Evolutionary conservation across 805 yeast genomes (phyloP).

Genomic region (Sugiyamaella mastotermitis): DNA sequence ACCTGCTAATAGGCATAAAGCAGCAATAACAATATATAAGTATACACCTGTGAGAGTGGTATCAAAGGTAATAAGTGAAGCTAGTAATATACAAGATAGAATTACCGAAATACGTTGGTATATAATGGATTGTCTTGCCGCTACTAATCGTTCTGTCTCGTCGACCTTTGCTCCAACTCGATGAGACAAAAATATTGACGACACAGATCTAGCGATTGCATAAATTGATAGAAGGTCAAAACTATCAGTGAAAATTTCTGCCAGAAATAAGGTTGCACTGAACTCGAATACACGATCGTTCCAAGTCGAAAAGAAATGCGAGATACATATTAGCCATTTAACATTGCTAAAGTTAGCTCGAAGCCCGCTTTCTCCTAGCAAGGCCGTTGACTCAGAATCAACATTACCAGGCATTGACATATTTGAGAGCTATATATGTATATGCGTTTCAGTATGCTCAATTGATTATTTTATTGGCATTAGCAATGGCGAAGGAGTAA

Average conservation of each 20-base stretch:
- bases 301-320: constrained; percentile 36
- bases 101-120: constrained; percentile 29
- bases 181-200: constrained; percentile 28
- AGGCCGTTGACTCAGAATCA: too few species aligned
- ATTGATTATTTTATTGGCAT: too few species aligned
- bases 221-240: constrained; percentile 33
- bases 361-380: too few species aligned
- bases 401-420: too few species aligned
- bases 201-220: constrained; percentile 28
- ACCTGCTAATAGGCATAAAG: constrained; percentile 25
- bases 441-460: too few species aligned
- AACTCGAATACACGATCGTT: constrained; percentile 36
- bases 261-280: constrained; percentile 33
- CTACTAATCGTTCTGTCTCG: constrained; percentile 25
- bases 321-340: too few species aligned
- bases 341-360: too few species aligned
- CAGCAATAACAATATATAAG: not conserved
- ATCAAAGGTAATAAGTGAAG: constrained; percentile 13
- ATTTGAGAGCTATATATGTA: too few species aligned
- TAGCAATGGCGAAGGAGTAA: too few species aligned
- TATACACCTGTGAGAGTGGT: not conserved
- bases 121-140: constrained; percentile 31
- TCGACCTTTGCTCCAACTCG: constrained; percentile 30
- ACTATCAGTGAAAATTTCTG: constrained; percentile 31
- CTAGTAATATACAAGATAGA: constrained; percentile 23